A percentile compares a stretch with the other conserved stretches of the same genome.
These are phyloP conservation scores for Diplodia seriata DNA, from an alignment of 2,329 filamentous ascomycete genomes.

Conservation along the genomic window DNA sequence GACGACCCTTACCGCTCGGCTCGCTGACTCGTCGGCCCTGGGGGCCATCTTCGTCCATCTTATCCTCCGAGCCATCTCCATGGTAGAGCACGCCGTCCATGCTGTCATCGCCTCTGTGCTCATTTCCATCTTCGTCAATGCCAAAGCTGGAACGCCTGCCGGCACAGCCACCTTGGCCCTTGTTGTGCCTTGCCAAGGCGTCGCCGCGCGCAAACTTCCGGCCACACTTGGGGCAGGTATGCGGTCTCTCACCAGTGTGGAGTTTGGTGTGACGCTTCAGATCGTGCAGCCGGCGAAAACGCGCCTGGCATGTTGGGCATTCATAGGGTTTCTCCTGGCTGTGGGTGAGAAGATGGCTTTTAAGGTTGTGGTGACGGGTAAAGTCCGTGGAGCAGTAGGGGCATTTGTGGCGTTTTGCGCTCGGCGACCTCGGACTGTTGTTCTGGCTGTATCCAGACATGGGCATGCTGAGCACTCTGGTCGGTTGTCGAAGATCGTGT, in stretches of 20 bases:
- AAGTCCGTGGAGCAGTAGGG: constrained; percentile 97
- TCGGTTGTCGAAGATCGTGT: constrained; percentile 57
- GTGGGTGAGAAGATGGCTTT: constrained; percentile 95
- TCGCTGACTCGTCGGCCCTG: constrained; percentile 69
- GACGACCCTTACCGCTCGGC: constrained; percentile 71
- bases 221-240: constrained; percentile 93
- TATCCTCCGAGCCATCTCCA: constrained; percentile 63
- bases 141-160: constrained; percentile 87
- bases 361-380: constrained; percentile 95
- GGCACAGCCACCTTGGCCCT: constrained; percentile 93
- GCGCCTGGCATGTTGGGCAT: constrained; percentile 89
- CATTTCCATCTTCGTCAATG: constrained; percentile 71
- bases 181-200: constrained; percentile 91
- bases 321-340: constrained; percentile 98
- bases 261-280: constrained; percentile 95
- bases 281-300: constrained; percentile 92
- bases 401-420: constrained; percentile 91
- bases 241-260: constrained; percentile 93
- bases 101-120: constrained; percentile 59
- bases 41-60: constrained; percentile 60
- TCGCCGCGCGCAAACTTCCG: constrained; percentile 94
- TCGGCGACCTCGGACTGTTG: constrained; percentile 70
- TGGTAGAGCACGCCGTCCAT: constrained; percentile 70
- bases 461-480: constrained; percentile 66
- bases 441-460: constrained; percentile 62